These are phyloP conservation scores for Lactarius indigo DNA, from an alignment of 768 basidiomycete genomes.

Conservation along the genomic window DNA sequence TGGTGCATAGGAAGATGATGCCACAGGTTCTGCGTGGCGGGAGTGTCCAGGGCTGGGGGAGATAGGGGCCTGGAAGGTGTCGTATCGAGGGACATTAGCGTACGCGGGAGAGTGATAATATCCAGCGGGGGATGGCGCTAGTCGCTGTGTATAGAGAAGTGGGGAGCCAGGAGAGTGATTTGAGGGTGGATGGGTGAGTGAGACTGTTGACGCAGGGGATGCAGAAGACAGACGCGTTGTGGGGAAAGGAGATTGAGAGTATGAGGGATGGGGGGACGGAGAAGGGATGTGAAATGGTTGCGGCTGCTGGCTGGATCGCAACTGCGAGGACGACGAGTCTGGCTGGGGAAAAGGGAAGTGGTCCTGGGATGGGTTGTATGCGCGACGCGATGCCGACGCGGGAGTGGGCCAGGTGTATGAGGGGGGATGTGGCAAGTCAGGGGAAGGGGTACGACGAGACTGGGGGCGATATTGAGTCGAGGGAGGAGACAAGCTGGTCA, in stretches of 20 bases:
- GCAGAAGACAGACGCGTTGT: slow-evolving; percentile 15
- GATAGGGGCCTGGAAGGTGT: slow-evolving; percentile 7
- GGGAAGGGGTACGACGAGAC: slow-evolving; percentile 30
- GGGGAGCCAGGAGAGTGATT: slow-evolving; percentile 14
- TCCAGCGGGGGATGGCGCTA: slow-evolving; percentile 1
- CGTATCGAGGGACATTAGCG: slow-evolving; percentile 5
- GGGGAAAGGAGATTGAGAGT: slow-evolving; percentile 17
- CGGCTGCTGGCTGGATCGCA: slow-evolving; percentile 15
- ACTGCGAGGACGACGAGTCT: neutral
- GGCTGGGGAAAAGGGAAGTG: slow-evolving; percentile 5
- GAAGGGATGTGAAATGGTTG: slow-evolving; percentile 5
- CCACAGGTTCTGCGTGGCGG: slow-evolving; percentile 13
- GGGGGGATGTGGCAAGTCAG: slow-evolving; percentile 10
- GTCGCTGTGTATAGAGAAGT: slow-evolving; percentile 18
- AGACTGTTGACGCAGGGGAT: slow-evolving; percentile 14
- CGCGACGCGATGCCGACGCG: neutral
- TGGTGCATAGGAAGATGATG: slow-evolving; percentile 14
- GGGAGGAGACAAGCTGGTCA: slow-evolving; percentile 5
- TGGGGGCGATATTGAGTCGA: slow-evolving; percentile 10
- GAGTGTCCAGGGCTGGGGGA: slow-evolving; percentile 17
- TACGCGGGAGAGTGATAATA: slow-evolving; percentile 13
- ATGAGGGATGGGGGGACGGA: slow-evolving; percentile 17
- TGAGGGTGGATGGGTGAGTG: slow-evolving; percentile 15
- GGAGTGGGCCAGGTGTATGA: slow-evolving; percentile 10
- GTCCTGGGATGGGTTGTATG: slow-evolving; percentile 12